Evolutionary conservation across 345 rosid species (phyloP).

Genomic region (Luvunga scandens): DNA sequence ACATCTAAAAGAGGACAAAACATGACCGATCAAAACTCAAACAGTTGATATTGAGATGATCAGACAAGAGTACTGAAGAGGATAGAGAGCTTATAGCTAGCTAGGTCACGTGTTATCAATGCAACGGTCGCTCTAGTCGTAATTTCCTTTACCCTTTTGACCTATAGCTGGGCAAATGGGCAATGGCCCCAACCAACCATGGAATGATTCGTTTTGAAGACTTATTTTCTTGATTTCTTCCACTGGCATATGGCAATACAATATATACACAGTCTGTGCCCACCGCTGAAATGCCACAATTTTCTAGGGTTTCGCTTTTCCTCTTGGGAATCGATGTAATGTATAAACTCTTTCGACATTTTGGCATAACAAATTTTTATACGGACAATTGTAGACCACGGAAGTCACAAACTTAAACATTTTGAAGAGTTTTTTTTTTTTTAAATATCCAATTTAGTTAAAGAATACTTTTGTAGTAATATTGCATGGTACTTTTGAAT

Average conservation of each 20-base stretch:
- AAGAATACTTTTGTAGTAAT: no score
- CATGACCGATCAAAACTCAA: neutral
- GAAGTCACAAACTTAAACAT: no score
- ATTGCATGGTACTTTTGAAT: no score
- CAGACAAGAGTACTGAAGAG: neutral
- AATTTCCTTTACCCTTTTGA: neutral
- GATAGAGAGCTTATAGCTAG: neutral
- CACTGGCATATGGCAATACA: no score
- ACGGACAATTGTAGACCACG: no score
- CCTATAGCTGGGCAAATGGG: neutral
- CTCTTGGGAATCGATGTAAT: neutral
- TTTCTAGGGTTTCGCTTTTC: neutral
- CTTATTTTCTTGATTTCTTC: no score
- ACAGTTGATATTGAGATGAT: neutral
- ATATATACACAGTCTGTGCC: neutral
- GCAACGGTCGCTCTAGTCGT: neutral
- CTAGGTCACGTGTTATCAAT: constrained; percentile 1
- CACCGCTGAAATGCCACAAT: neutral
- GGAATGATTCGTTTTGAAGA: no score
- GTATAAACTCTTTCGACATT: neutral
- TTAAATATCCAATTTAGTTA: no score
- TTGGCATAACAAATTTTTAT: neutral
- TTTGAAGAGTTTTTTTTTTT: no score
- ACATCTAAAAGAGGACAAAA: neutral
- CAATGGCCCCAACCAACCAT: neutral